A percentile compares a stretch with the other conserved stretches of the same genome.
These are phyloP conservation scores for Citrullus amarus DNA, from an alignment of 306 rosid species.

Conservation along the genomic window DNA sequence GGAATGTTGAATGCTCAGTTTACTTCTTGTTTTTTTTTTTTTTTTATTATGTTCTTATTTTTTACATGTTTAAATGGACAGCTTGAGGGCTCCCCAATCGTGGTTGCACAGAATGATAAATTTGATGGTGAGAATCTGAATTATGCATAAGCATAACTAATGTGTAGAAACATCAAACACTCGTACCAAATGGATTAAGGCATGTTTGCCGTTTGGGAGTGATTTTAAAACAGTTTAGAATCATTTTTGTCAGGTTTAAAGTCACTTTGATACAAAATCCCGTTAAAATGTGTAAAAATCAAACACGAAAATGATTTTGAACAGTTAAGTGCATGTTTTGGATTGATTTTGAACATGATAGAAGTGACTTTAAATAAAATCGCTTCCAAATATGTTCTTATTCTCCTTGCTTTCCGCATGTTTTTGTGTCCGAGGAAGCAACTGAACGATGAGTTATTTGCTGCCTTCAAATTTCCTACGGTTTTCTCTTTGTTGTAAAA, in stretches of 20 bases:
- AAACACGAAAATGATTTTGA: no score
- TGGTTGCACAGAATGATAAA: constrained; percentile 82
- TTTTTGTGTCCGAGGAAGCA: not conserved
- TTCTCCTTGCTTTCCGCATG: not conserved
- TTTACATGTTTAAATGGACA: constrained; percentile 17
- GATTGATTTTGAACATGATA: no score
- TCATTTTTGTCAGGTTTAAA: no score
- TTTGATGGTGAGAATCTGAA: constrained; percentile 52
- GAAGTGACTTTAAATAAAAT: no score
- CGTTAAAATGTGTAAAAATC: no score
- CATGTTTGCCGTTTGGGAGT: no score
- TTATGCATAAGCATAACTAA: not conserved
- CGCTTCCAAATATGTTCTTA: not conserved
- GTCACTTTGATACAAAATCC: no score
- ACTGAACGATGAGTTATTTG: not conserved
- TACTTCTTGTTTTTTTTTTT: no score
- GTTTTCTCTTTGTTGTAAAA: not conserved
- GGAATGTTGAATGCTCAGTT: not conserved
- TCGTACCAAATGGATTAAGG: not conserved
- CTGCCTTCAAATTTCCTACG: not conserved
- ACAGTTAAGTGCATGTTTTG: no score
- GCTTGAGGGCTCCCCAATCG: constrained; percentile 85
- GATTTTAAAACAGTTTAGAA: not conserved
- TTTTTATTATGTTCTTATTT: constrained; percentile 8
- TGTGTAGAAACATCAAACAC: not conserved